Base-by-base conservation (phyloP, 306 rosid species). In the Neltuma alba region DNA sequence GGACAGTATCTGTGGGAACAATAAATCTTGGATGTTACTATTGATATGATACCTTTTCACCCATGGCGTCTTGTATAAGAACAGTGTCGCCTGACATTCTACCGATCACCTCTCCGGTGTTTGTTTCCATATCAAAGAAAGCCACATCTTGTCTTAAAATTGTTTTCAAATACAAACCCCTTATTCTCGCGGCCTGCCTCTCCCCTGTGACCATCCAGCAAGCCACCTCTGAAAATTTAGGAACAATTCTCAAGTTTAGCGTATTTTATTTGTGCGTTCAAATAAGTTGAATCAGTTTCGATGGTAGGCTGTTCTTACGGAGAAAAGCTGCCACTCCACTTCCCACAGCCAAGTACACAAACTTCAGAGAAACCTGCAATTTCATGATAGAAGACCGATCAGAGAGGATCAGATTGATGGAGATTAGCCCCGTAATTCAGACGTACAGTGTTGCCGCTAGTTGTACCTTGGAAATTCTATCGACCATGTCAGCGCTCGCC, bases 21-120 rank as follows among this genome's bases (percentile, higher is more conserved):
- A 57, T 3, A 13, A 28, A 61, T 30, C 7, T 61, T 61, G 64
- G 33, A 73, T 73, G 57, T 3, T 50, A 55, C 41, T 73, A 37
- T 23, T 30, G 21, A 65, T 31, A 21, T n/a, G 33, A 50, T 84
- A 87, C 97, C 95, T 92, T 92, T 84, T 94, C 98, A 13, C 97
- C 98, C 98, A 94, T 92, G 79, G 98, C 98, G 48, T 94, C 98
- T 87, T 94, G 98, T 57, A 94, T 94, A 23, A 92, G 96, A 85
- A 94, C 96, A 0, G 98, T 92, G 79, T 94, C 98, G 1, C 98
- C 98, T 0, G 98, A 94, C 98, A 94, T 94, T 84, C 98, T 89
- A 18, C 92, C 93, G 25, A 94, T 58, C 12, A 94, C 98, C 85
- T 94, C 98, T 70, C 98, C 98, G 0, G 98, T 94, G 81, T 85